These are phyloP conservation scores for Epichloe aotearoae DNA, from an alignment of 2,329 filamentous ascomycete genomes.

Conservation along the genomic window DNA sequence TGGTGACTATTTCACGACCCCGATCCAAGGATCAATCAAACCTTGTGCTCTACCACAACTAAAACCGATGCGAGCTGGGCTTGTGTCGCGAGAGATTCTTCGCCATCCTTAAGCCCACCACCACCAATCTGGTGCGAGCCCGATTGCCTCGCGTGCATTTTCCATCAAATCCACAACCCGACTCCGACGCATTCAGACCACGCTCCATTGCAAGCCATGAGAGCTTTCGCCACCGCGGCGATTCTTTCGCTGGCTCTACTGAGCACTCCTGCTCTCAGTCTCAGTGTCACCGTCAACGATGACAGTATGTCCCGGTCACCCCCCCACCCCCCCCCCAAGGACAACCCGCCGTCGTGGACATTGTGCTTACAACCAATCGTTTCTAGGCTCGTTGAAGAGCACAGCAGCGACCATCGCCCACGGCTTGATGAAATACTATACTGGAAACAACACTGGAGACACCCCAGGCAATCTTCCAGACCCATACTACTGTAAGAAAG, in stretches of 20 bases:
- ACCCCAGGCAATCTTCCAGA: slow-evolving; percentile 43
- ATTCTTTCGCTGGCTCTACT: slow-evolving; percentile 8
- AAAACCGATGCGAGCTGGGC: background rate
- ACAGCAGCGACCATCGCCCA: slow-evolving; percentile 34
- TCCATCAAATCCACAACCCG: background rate
- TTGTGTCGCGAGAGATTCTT: background rate
- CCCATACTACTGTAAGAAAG: slow-evolving; percentile 46
- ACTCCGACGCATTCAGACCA: background rate
- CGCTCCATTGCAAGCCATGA: slow-evolving; percentile 1
- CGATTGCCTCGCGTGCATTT: background rate
- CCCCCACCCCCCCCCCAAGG: background rate
- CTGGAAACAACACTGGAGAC: slow-evolving; percentile 46
- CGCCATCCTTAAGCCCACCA: no score
- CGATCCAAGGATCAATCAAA: no score
- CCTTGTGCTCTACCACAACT: background rate
- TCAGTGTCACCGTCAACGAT: slow-evolving; percentile 20
- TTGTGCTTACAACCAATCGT: background rate
- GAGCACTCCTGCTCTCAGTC: slow-evolving; percentile 9
- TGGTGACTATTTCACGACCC: background rate
- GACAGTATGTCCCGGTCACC: slow-evolving; percentile 15
- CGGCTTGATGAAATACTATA: slow-evolving; percentile 36
- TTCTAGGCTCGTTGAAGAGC: slow-evolving; percentile 34
- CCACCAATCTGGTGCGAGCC: background rate
- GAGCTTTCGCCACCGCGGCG: background rate
- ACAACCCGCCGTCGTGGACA: background rate